Base-by-base conservation (phyloP, 2,329 filamentous ascomycete genomes). In the Thielaviopsis cerberus region DNA sequence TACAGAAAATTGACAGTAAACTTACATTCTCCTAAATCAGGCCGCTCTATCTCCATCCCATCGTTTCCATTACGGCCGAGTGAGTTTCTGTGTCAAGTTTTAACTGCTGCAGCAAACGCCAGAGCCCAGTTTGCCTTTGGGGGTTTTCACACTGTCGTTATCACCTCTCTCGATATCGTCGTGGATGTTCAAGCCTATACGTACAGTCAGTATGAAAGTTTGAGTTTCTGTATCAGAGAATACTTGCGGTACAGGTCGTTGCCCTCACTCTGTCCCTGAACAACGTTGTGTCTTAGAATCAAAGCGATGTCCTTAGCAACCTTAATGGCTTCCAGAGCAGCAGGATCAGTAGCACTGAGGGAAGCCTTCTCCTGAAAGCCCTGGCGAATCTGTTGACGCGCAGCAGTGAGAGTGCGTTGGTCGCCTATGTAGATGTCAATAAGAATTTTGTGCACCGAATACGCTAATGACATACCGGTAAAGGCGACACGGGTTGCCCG, bases 121-220 rank as follows among this genome's bases (percentile, higher is more conserved):
- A 27, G 27, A 53, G 5, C 51, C 30, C 15, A 20, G 17, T 17
- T 51, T 59, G 24, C 45, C 48, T 7, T 52, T 57, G n/a, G 60
- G 30, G 24, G 48, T 56, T 17, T 90, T 94, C 65, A 96, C 81
- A 34, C 84, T 87, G 64, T 96, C 89, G 67, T 98, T 98, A 71
- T 97, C 86, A 57, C 92, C 89, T 63, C 88, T 78, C 70, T 98
- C 91, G 27, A 85, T 98, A 63, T 94, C 74, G 61, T 94, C 79
- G 69, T 97, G 92, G 71, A 98, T 96, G 55, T 84, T 79, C 59
- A 97, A 73, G 67, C 85, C 89, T 96, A 64, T 1, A 48, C 8
- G 10, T 10, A 1, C 10, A 20, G 41, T 48, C 22, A 48, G 41
- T 7, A 48, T 22, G 10, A 13, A 22, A 48, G n/a, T 48, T 7